Base-by-base conservation (phyloP, 768 basidiomycete genomes). In the Tricholoma sp. region DNA sequence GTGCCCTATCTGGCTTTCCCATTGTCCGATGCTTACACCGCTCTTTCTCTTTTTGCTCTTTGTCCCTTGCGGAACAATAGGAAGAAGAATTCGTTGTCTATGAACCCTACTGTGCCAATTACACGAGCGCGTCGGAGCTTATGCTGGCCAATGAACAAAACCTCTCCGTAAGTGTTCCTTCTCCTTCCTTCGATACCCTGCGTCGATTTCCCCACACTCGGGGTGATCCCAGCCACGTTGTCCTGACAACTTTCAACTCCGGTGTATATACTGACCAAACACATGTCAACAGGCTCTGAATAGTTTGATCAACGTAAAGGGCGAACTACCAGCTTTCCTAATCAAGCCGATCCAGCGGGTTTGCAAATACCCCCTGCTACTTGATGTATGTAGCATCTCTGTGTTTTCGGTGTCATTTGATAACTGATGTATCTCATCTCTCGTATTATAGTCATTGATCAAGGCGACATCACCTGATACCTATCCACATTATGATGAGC, bases 311-410 rank as follows among this genome's bases (percentile, higher is more conserved):
- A 91, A 93, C 63, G 87, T 88, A 65, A 90, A 90, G 69, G 88
- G 89, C 67, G 97, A 99, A 66, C 79, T 99, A 32, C 91, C 92
- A 57, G 94, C 93, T 8, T 96, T 98, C 74, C 84, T 98, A 58
- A 98, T 98, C 80, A 98, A 98, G 76, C 97, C 97, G 6, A 89
- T 99, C 50, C 97, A 99, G 71, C 86, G 97, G 59, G 89, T 98
- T 63, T 97, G 96, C 82, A 98, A 98, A 79, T 98, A 98, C 70
- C 95, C 95, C 24, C 79, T 99, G 12, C 82, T 98, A 20, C 84
- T 99, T 64, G 90, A 91, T 69, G 94, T 94, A 66, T 67, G 87
- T 76, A 29, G 29, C n/a, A 49, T 52, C 59, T 57, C 37, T 56
- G 41, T 65, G 55, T 52, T 50, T 53, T 61, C 52, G 62, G 50